phyloP scores from a whole-genome alignment of 139 green algal genomes.

The Closterium sp. region DNA sequence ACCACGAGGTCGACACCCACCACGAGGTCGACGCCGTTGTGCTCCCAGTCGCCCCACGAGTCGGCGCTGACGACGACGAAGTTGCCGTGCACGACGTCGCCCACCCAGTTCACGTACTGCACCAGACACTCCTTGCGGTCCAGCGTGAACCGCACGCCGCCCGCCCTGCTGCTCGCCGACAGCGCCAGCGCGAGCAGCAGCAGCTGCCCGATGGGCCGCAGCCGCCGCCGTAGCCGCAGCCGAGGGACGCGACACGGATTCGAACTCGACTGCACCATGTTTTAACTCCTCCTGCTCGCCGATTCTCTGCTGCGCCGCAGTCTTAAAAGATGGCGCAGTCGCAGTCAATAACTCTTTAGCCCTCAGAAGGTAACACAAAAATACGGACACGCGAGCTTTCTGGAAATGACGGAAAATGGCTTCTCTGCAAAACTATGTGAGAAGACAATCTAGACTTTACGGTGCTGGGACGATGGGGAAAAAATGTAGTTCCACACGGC shows the following conservation, averaged over 20 bases:
- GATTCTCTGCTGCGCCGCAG: no score
- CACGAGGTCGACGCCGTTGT: not conserved
- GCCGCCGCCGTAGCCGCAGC: not conserved
- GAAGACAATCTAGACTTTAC: no score
- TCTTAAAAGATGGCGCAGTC: no score
- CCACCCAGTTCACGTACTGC: not conserved
- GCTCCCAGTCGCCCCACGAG: not conserved
- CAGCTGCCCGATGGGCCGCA: not conserved
- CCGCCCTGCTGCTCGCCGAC: not conserved
- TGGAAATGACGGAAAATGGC: no score
- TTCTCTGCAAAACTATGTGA: no score
- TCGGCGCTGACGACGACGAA: not conserved
- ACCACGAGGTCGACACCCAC: not conserved
- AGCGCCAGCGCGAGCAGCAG: not conserved
- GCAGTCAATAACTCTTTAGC: no score
- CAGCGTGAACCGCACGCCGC: not conserved
- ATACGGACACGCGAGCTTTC: no score
- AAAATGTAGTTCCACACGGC: no score
- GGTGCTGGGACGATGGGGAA: no score
- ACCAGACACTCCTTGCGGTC: not conserved
- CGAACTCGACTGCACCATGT: not conserved
- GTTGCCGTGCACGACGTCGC: not conserved
- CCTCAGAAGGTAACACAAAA: no score
- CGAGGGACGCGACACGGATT: not conserved
- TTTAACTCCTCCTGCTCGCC: no score